These are phyloP conservation scores for Metschnikowia koreensis DNA, from an alignment of 805 yeast genomes.

Conservation along the genomic window DNA sequence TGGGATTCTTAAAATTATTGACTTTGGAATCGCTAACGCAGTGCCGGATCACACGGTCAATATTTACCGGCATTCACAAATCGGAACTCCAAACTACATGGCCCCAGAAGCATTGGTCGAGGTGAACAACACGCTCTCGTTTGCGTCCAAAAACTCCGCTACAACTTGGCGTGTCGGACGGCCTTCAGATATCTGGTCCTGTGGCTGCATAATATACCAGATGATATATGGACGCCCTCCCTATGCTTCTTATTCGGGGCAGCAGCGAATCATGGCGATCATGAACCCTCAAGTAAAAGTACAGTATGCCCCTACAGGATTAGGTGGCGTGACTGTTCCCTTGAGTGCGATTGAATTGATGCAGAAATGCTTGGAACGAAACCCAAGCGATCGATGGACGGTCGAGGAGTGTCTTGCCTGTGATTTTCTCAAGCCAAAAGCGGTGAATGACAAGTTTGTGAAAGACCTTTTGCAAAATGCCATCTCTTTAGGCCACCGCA, in stretches of 20 bases:
- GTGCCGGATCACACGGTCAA: conserved; percentile 91
- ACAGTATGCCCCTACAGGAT: conserved; percentile 58
- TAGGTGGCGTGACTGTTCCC: conserved; percentile 66
- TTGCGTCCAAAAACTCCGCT: conserved; percentile 17
- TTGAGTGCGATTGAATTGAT: conserved; percentile 67
- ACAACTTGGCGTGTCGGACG: conserved; percentile 76
- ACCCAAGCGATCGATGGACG: conserved; percentile 66
- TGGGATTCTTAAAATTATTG: conserved; percentile 84
- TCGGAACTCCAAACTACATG: conserved; percentile 97
- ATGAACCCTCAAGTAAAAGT: conserved; percentile 80
- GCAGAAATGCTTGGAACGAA: conserved; percentile 66
- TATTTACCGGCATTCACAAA: conserved; percentile 83
- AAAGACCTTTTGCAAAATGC: conserved; percentile 74
- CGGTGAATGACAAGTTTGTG: conserved; percentile 64
- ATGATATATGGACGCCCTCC: conserved; percentile 95
- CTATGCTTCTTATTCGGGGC: conserved; percentile 73
- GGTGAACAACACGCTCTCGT: conserved; percentile 30
- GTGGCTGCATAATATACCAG: conserved; percentile 94
- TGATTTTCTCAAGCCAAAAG: conserved; percentile 71
- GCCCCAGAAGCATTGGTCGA: conserved; percentile 93
- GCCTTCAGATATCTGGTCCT: conserved; percentile 97
- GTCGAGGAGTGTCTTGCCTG: conserved; percentile 58
- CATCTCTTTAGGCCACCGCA: conserved; percentile 62
- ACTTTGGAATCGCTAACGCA: conserved; percentile 94
- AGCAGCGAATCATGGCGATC: conserved; percentile 77